Conservation (phyloP, 2,329 filamentous ascomycete genomes). For the Aureobasidium sp. region DNA sequence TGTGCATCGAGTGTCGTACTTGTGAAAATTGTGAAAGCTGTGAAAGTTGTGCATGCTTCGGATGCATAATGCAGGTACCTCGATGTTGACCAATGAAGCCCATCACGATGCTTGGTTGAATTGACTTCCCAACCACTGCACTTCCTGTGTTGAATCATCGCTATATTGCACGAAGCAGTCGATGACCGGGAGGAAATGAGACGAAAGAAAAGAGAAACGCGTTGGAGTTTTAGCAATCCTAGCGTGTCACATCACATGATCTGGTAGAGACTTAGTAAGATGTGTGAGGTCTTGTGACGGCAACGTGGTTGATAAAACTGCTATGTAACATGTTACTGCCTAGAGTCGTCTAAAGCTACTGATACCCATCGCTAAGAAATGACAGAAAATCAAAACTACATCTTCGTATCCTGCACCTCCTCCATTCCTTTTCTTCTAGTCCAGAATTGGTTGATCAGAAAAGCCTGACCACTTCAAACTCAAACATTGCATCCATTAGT, state of each 20-base stretch:
- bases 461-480: background rate
- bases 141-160: background rate
- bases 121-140: background rate
- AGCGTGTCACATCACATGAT: conserved; percentile 8
- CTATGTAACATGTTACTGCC: background rate
- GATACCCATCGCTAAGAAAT: background rate
- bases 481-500: background rate
- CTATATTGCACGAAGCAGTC: background rate
- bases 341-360: background rate
- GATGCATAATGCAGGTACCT: conserved; percentile 3
- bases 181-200: background rate
- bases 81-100: background rate
- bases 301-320: background rate
- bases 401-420: background rate
- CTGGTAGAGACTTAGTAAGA: conserved; percentile 10
- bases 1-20: background rate
- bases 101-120: background rate
- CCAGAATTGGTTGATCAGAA: background rate
- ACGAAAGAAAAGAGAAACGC: background rate
- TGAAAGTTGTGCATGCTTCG: background rate
- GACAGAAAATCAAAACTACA: background rate
- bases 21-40: background rate
- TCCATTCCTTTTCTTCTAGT: background rate
- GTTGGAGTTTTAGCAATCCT: conserved; percentile 3
- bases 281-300: conserved; percentile 10